These are phyloP conservation scores for Colletotrichum paranaense DNA, from an alignment of 2,329 filamentous ascomycete species.

Conservation along the genomic window DNA sequence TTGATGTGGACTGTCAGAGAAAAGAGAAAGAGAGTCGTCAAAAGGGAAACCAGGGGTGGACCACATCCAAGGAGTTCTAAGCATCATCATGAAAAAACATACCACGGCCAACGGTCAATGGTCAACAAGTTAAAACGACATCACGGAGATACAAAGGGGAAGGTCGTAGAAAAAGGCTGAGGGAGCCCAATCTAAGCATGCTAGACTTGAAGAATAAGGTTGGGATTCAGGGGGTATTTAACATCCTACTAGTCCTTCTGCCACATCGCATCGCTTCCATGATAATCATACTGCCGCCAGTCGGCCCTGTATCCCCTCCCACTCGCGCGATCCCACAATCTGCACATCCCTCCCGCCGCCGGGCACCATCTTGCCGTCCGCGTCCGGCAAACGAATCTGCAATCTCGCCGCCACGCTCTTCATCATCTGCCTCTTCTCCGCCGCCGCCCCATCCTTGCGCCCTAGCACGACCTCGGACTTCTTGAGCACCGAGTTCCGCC, in stretches of 20 bases:
- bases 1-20: constrained; percentile 33
- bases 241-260: constrained; percentile 21
- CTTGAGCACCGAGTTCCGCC: constrained; percentile 65
- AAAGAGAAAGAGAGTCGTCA: not conserved
- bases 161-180: not conserved
- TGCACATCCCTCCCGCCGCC: constrained; percentile 55
- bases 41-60: not conserved
- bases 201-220: constrained; percentile 1
- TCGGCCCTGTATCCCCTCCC: constrained; percentile 65
- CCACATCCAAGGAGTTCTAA: constrained; percentile 7
- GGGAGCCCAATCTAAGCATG: not conserved
- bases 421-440: constrained; percentile 44
- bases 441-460: constrained; percentile 34
- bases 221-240: constrained; percentile 27
- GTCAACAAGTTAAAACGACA: not conserved
- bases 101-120: not conserved
- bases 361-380: constrained; percentile 55
- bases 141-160: not conserved
- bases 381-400: constrained; percentile 61
- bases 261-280: constrained; percentile 20
- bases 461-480: constrained; percentile 58
- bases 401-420: constrained; percentile 57
- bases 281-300: constrained; percentile 42
- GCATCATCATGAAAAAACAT: not conserved
- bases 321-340: constrained; percentile 65